Evolutionary conservation across 495 filamentous ascomycete genomes (phyloP).

Genomic region (Clavariopsis aquatica): DNA sequence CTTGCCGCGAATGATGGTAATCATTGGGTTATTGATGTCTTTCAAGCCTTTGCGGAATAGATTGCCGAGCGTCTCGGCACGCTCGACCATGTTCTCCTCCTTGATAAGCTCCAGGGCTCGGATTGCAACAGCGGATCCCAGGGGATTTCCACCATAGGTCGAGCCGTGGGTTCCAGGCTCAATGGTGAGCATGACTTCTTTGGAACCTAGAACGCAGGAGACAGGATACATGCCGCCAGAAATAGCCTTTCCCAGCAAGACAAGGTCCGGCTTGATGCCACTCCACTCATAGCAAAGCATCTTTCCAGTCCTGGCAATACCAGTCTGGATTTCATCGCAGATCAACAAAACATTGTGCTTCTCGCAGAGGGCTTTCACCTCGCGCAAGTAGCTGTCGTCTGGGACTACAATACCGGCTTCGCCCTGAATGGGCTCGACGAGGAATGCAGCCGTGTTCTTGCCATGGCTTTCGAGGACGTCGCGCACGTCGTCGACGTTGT

Average conservation of each 20-base stretch:
- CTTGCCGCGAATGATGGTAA: slow-evolving; percentile 85
- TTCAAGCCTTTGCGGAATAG: slow-evolving; percentile 78
- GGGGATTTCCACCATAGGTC: slow-evolving; percentile 95
- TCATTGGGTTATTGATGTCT: slow-evolving; percentile 72
- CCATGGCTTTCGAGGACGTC: slow-evolving; percentile 79
- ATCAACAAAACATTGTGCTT: slow-evolving; percentile 93
- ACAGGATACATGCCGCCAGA: slow-evolving; percentile 99
- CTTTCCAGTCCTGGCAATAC: slow-evolving; percentile 90
- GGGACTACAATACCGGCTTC: slow-evolving; percentile 97
- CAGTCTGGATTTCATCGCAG: slow-evolving; percentile 98
- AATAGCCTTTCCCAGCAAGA: slow-evolving; percentile 95
- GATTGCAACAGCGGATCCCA: slow-evolving; percentile 96
- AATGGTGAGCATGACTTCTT: slow-evolving; percentile 94
- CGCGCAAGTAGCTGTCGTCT: slow-evolving; percentile 80
- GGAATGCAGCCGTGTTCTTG: slow-evolving; percentile 83
- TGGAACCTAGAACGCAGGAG: slow-evolving; percentile 83
- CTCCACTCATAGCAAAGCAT: slow-evolving; percentile 95
- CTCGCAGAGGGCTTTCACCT: slow-evolving; percentile 83
- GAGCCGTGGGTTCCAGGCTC: slow-evolving; percentile 96
- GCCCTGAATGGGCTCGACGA: slow-evolving; percentile 97
- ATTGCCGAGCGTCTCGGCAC: slow-evolving; percentile 75
- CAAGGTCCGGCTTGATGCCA: slow-evolving; percentile 90
- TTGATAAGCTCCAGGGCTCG: slow-evolving; percentile 91
- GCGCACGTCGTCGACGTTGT: slow-evolving; percentile 78
- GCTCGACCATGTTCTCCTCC: slow-evolving; percentile 84